A percentile compares a stretch with the other conserved stretches of the same genome.
Conservation (phyloP, 1,284 basidiomycete species). For the Ceratorhiza oryzae-sativae region DNA sequence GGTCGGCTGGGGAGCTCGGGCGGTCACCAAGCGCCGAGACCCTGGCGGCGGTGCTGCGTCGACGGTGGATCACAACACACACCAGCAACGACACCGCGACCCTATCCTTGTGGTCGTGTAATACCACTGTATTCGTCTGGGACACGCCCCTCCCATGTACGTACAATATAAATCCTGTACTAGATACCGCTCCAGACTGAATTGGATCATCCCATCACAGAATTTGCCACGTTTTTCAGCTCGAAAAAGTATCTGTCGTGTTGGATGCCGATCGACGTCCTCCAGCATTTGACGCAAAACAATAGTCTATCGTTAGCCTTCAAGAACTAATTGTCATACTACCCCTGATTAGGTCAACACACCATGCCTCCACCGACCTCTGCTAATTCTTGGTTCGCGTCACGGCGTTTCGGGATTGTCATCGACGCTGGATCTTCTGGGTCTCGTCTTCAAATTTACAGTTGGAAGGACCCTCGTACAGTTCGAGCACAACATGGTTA, state of each 20-base stretch:
- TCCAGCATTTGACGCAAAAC: background rate
- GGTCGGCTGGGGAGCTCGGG: background rate
- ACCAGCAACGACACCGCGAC: background rate
- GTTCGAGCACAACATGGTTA: constrained; percentile 51
- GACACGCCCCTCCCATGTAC: background rate
- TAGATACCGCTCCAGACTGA: background rate
- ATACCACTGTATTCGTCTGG: background rate
- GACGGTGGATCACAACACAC: constrained; percentile 18
- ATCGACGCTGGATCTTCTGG: constrained; percentile 98
- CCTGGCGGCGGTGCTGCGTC: constrained; percentile 30
- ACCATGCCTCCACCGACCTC: constrained; percentile 75
- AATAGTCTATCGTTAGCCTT: no score
- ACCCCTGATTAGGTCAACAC: background rate
- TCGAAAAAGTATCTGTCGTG: background rate
- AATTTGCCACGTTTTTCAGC: constrained; percentile 25
- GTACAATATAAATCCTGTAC: background rate
- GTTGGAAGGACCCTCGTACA: constrained; percentile 85
- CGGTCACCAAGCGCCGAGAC: background rate
- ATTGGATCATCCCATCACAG: background rate
- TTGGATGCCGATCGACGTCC: background rate
- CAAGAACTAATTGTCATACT: background rate
- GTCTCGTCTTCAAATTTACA: constrained; percentile 95
- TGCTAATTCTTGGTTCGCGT: constrained; percentile 72
- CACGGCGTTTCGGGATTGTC: constrained; percentile 91
- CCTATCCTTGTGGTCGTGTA: background rate